Percentiles rank a stretch among this genome's conserved stretches.
Conservation (phyloP, 2,329 filamentous ascomycete genomes). For the Aspergillus uvarum region DNA sequence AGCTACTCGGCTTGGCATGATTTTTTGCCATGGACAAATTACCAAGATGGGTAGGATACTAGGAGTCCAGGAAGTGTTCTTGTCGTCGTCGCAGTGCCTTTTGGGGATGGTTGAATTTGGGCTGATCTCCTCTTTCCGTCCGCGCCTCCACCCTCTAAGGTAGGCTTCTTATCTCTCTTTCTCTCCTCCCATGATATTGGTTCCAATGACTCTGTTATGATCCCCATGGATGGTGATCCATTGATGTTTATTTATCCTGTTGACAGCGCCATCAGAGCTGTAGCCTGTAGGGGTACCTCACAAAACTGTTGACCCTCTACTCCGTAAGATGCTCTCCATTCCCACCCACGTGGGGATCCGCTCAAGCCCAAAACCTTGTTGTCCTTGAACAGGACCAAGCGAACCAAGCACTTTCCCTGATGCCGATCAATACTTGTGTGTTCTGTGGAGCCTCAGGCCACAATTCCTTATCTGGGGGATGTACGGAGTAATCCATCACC, state of each 20-base stretch:
- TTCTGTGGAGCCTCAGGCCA: background rate
- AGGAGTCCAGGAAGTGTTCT: background rate
- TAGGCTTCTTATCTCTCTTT: background rate
- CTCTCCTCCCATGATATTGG: background rate
- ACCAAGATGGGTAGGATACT: background rate
- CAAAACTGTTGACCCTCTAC: slow-evolving; percentile 2
- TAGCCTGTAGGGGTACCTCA: background rate
- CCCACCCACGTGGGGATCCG: slow-evolving; percentile 23
- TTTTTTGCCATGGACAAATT: background rate
- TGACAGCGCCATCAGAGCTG: background rate
- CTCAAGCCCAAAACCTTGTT: slow-evolving; percentile 10
- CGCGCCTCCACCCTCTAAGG: background rate
- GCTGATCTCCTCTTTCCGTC: background rate
- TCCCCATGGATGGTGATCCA: background rate
- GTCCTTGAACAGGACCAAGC: slow-evolving; percentile 6
- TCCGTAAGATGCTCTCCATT: slow-evolving; percentile 4
- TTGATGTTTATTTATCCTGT: background rate
- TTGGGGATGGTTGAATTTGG: background rate
- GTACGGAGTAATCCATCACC: background rate
- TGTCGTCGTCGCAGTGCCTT: background rate
- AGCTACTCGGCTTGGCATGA: background rate
- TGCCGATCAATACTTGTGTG: slow-evolving; percentile 15
- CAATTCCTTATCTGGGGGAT: background rate
- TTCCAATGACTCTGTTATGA: background rate
- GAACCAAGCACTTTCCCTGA: slow-evolving; percentile 21